phyloP scores from a whole-genome alignment of 805 yeast genomes.

The Wickerhamomyces chambardii region DNA sequence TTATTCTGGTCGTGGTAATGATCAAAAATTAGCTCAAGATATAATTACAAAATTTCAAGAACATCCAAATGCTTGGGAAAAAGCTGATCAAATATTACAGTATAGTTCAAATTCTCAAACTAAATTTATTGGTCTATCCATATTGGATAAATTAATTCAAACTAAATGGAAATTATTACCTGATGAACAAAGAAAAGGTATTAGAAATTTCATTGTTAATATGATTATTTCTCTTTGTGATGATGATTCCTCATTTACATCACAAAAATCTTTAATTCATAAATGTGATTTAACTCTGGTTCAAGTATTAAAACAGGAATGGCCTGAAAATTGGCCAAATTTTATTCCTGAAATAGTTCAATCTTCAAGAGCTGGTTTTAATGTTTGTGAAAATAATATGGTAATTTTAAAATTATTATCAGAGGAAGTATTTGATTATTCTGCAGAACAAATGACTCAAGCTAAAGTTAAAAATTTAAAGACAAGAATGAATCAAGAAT shows the following conservation, averaged over 20 bases:
- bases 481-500: constrained; percentile 79
- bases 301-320: constrained; percentile 91
- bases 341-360: constrained; percentile 89
- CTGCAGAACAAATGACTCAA: constrained; percentile 96
- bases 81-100: constrained; percentile 83
- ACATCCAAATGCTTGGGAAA: constrained; percentile 92
- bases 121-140: constrained; percentile 85
- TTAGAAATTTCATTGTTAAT: constrained; percentile 86
- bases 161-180: constrained; percentile 94
- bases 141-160: constrained; percentile 81
- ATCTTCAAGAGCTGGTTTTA: constrained; percentile 76
- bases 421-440: constrained; percentile 93
- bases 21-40: constrained; percentile 62
- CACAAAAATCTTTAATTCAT: constrained; percentile 77
- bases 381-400: constrained; percentile 98
- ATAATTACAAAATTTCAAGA: constrained; percentile 79
- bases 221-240: constrained; percentile 92
- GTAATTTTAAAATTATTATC: constrained; percentile 77
- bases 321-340: constrained; percentile 99
- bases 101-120: constrained; percentile 73
- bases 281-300: constrained; percentile 93
- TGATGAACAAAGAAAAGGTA: constrained; percentile 81
- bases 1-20: constrained; percentile 65
- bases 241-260: constrained; percentile 60
- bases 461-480: constrained; percentile 84